These are phyloP conservation scores for Forsythia suspensa DNA, from an alignment of 257 asterid genomes.

Conservation along the genomic window DNA sequence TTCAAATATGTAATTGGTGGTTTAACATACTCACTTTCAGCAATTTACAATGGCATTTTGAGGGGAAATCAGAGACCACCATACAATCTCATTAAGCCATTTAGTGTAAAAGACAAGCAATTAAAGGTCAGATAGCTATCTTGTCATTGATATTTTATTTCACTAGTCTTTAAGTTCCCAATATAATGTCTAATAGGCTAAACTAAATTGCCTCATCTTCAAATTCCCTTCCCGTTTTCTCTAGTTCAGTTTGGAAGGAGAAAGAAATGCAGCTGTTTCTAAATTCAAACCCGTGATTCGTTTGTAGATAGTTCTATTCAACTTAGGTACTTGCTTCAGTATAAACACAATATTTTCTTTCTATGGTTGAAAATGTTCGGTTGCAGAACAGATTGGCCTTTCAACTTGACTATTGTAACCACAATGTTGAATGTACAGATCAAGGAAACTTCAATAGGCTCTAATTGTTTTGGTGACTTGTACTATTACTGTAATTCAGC, in stretches of 20 bases:
- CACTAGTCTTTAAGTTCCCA: conserved; percentile 1
- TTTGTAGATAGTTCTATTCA: background rate
- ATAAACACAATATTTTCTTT: background rate
- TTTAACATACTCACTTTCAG: conserved; percentile 79
- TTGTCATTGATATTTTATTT: background rate
- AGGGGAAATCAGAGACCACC: conserved; percentile 96
- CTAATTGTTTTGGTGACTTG: background rate
- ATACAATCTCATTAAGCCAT: conserved; percentile 73
- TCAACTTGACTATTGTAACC: background rate
- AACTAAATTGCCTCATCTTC: background rate
- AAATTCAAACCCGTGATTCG: background rate
- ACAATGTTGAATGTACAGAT: background rate
- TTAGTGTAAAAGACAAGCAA: conserved; percentile 63
- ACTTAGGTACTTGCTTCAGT: background rate
- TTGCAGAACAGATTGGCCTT: background rate
- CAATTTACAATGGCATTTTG: conserved; percentile 74
- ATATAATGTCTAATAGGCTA: background rate
- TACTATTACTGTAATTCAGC: background rate
- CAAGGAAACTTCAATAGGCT: background rate
- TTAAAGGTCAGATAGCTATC: conserved; percentile 43
- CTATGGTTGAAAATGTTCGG: background rate
- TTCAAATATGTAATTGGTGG: conserved; percentile 95
- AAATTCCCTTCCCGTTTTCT: background rate
- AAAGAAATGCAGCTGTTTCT: background rate
- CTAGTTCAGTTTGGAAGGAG: background rate